Evolutionary conservation across 1,284 basidiomycete species (phyloP), one percentile per base, ranked within the genome.

Genomic region (Acaromyces ingoldii): DNA sequence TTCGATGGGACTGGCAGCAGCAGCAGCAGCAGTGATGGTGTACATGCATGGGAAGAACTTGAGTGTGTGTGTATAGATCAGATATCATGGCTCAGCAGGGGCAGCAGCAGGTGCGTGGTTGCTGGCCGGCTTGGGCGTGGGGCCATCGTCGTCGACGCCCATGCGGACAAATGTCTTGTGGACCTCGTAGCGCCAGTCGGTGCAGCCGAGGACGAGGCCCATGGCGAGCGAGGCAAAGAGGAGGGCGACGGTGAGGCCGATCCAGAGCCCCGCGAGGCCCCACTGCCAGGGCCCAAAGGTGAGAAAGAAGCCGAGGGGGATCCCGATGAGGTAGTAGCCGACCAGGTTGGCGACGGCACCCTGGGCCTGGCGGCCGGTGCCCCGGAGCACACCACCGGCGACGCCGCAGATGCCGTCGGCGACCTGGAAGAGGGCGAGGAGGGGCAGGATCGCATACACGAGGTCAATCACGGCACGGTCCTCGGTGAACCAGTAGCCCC

Each of bases 401-500:
- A 89, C 83, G 0, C 82, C 86, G 9, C 80, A 77, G 15, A 84
- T 80, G 10, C 84, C 85, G 63, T 92, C 90, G 54, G 85, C 55
- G 1, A 89, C 81, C 80, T 89, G 88, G 30, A 89, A 80, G 7
- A 87, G 84, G 3, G 80, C 78, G 44, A 77, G 76, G n/a, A 87
- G 67, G 0, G 89, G 87, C 37, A 92, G 76, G 51, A 91, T 85
- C 0, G 79, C 76, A 3, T 87, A 83, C 21, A 89, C 87, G 13
- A 88, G 77, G 3, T 60, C 51, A 28, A 85, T 80, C 4, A 89
- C 86, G 63, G 77, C 84, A 82, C 83, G 80, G 76, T 93, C 90
- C 50, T 84, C 79, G 67, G 91, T 93, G 80, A 93, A 95, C 22
- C 92, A 75, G 67, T 85, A 84, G 2, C 82, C 89, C 87, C 88